Percentiles rank a stretch among this genome's conserved stretches.
Conservation (phyloP, 2,329 filamentous ascomycete genomes). For the Phialophora verrucosa region DNA sequence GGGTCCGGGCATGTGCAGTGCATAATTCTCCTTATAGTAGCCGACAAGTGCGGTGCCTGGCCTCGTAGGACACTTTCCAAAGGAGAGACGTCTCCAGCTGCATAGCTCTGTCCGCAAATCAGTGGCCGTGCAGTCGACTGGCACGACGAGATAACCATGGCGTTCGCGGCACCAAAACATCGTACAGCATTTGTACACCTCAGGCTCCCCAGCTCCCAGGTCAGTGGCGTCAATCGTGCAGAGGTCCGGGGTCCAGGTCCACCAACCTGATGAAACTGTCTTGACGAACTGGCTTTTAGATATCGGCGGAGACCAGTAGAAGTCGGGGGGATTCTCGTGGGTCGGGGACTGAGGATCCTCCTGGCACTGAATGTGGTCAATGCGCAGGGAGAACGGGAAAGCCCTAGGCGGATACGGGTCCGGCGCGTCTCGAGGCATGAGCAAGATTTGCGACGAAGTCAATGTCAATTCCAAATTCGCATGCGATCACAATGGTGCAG, state of each 20-base stretch:
- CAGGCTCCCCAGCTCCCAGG: neutral
- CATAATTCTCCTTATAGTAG: neutral
- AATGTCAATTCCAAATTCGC: neutral
- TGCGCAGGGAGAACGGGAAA: constrained; percentile 17
- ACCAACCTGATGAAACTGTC: constrained; percentile 6
- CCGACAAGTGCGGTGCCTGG: constrained; percentile 18
- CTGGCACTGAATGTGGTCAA: constrained; percentile 3
- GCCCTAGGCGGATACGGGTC: neutral
- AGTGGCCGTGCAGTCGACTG: constrained; percentile 17
- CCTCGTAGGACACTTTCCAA: neutral
- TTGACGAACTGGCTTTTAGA: neutral
- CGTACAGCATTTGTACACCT: constrained; percentile 1
- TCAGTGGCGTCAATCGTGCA: neutral
- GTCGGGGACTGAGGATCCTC: neutral
- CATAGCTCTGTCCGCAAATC: neutral
- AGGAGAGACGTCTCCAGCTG: constrained; percentile 24
- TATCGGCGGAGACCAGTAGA: constrained; percentile 21
- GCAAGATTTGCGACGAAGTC: neutral
- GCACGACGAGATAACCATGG: constrained; percentile 23
- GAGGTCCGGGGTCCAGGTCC: constrained; percentile 15
- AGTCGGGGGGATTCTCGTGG: neutral
- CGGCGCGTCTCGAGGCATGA: neutral
- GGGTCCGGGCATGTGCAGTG: constrained; percentile 22
- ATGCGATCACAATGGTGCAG: neutral
- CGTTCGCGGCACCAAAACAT: constrained; percentile 30